Base-by-base conservation (phyloP, 106 monocot genomes). In the Cymbidium sinense region DNA sequence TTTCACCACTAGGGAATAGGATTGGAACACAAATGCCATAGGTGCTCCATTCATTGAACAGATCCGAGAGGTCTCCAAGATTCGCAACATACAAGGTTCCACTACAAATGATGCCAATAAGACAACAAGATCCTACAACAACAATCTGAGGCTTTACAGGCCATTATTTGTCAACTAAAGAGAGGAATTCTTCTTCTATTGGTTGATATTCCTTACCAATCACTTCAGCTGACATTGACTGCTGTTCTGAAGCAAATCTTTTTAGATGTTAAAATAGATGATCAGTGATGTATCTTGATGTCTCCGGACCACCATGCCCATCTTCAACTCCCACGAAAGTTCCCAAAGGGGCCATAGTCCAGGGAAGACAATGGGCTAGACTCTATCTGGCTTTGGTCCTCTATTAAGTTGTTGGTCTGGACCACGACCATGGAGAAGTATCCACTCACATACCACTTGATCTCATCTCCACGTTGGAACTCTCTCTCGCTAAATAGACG, bases 221-320 rank as follows among this genome's bases (percentile, higher is more conserved):
- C 52, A 81, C 76, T 39, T 81, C 81, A 50, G 81, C 36, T 39
- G 81, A 81, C 76, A 81, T 77, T 33, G 76, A 76, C 27, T 81
- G 50, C 25, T 81, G 81, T 39, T 81, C 81, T 20, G 81, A 76
- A 70, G 81, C 44, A 70, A 81, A 81, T 64, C 81, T 81, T 37
- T 81, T 81, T 54, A 81, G n/a, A 81, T 81, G 81, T 17, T 76
- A 67, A 50, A 81, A 81, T 5, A 81, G 76, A 81, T 81, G 81
- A 52, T 81, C 81, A 54, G 76, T 81, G 81, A 81, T 76, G 35
- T 76, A 81, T 43, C 81, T 64, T 36, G 81, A 76, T 0, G 81
- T 77, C 76, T 81, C 81, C 2, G 81, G 81, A 76, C 81, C 81
- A 18, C 81, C 81, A 70, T 81, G 81, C 25, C 81, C 81, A 81